Evolutionary conservation across 1,139 yeast genomes (phyloP).

Genomic region (Barnettozyma hawaiiensis): DNA sequence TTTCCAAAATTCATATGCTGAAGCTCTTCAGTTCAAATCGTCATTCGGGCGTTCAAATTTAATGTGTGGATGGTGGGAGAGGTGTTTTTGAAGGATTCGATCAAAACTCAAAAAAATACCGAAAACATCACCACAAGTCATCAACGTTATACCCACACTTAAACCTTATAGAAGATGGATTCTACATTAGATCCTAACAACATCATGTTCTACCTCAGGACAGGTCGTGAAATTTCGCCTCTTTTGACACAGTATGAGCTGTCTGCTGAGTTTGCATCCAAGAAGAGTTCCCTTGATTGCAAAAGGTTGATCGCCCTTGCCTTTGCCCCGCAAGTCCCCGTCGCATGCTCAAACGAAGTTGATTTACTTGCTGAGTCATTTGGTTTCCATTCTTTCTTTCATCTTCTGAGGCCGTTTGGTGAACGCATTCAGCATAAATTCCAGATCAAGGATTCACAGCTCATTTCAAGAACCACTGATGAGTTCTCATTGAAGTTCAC

Average conservation of each 20-base stretch:
- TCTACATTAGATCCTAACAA: conserved; percentile 16
- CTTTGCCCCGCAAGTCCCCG: conserved; percentile 53
- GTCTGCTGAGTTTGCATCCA: conserved; percentile 8
- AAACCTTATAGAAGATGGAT: conserved; percentile 14
- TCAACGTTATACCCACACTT: not conserved
- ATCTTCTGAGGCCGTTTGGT: conserved; percentile 39
- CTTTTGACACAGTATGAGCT: conserved; percentile 14
- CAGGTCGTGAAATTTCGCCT: conserved; percentile 16
- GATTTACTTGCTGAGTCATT: conserved; percentile 41
- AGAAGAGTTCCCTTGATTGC: conserved; percentile 24
- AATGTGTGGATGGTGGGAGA: too few species aligned
- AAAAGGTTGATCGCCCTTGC: conserved; percentile 32
- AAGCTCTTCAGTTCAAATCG: not conserved
- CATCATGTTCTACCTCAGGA: conserved; percentile 16
- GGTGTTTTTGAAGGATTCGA: too few species aligned
- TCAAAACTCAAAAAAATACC: not conserved
- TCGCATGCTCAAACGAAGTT: conserved; percentile 47
- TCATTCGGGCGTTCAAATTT: not conserved
- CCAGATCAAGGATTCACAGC: conserved; percentile 35
- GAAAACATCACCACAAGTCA: not conserved
- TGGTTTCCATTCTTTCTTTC: conserved; percentile 32
- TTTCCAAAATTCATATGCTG: too few species aligned
- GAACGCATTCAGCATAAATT: conserved; percentile 34
- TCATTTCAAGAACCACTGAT: conserved; percentile 25
- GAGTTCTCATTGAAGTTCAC: conserved; percentile 39